Evolutionary conservation across 2,329 filamentous ascomycete species (phyloP).

Genomic region (Diaporthe citriasiana): DNA sequence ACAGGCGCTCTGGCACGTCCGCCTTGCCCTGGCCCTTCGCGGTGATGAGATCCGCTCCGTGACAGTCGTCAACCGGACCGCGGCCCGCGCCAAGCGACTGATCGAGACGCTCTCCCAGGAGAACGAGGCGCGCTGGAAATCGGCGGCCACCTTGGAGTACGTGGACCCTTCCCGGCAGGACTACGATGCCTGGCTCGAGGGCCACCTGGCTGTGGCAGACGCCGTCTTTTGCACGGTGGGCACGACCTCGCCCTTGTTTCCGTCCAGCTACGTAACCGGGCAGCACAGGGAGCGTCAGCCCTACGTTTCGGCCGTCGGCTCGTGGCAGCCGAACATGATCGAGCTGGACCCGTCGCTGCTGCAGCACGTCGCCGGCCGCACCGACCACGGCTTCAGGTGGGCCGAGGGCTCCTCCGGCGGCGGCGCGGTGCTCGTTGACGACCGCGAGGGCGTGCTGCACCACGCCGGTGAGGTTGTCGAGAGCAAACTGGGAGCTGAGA

Average conservation of each 20-base stretch:
- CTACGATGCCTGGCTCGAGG: slow-evolving; percentile 50
- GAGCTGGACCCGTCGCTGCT: slow-evolving; percentile 77
- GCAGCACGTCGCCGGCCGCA: slow-evolving; percentile 39
- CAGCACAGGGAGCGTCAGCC: slow-evolving; percentile 49
- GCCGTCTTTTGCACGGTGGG: slow-evolving; percentile 77
- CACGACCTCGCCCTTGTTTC: slow-evolving; percentile 70
- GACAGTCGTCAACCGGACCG: slow-evolving; percentile 53
- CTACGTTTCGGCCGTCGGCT: slow-evolving; percentile 66
- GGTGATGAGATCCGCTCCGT: slow-evolving; percentile 48
- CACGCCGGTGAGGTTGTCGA: slow-evolving; percentile 78
- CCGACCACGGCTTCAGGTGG: not conserved
- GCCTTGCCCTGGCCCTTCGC: slow-evolving; percentile 71
- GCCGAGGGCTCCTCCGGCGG: slow-evolving; percentile 46
- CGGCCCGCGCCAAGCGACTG: slow-evolving; percentile 50
- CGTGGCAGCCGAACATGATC: slow-evolving; percentile 73
- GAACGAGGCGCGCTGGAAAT: not conserved
- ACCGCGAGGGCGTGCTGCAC: slow-evolving; percentile 70
- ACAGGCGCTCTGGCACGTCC: slow-evolving; percentile 80
- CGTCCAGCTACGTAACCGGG: slow-evolving; percentile 65
- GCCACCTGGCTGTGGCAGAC: slow-evolving; percentile 65
- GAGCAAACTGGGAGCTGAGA: slow-evolving; percentile 67
- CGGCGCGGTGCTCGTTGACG: slow-evolving; percentile 63
- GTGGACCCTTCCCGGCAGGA: slow-evolving; percentile 47
- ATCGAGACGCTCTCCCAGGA: slow-evolving; percentile 45
- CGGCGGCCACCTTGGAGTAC: not conserved